phyloP scores from a whole-genome alignment of 1,284 basidiomycete genomes.

The Sanguinoderma infundibulare region DNA sequence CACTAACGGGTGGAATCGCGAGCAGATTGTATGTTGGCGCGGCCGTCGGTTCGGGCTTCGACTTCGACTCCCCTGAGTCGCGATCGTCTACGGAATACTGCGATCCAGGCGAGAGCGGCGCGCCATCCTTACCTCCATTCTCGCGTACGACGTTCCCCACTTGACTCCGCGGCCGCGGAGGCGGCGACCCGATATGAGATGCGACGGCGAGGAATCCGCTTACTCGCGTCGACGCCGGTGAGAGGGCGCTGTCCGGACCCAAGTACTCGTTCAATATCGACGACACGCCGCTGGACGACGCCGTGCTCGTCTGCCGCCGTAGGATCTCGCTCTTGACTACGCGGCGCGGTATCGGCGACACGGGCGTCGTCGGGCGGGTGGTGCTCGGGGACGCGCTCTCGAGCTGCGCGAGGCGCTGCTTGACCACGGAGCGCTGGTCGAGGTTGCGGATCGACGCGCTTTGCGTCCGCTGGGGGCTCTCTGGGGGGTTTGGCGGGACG shows the following conservation, averaged over 20 bases:
- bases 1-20: not conserved
- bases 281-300: slow-evolving; percentile 19
- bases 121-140: not conserved
- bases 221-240: slow-evolving; percentile 25
- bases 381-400: slow-evolving; percentile 28
- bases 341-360: slow-evolving; percentile 15
- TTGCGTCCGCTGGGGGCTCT: slow-evolving; percentile 34
- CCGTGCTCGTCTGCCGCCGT: slow-evolving; percentile 23
- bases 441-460: slow-evolving; percentile 59
- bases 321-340: slow-evolving; percentile 1
- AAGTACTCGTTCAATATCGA: slow-evolving; percentile 32
- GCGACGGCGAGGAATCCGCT: slow-evolving; percentile 26
- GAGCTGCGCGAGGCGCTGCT: slow-evolving; percentile 54
- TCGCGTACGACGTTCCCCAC: not conserved
- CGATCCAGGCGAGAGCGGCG: slow-evolving; percentile 29
- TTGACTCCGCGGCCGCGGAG: not conserved
- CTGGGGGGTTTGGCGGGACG: slow-evolving; percentile 14
- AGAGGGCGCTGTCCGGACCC: slow-evolving; percentile 4
- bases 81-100: slow-evolving; percentile 28
- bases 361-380: slow-evolving; percentile 17
- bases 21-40: not conserved
- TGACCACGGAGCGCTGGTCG: slow-evolving; percentile 54
- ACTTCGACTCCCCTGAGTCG: not conserved
- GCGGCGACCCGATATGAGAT: slow-evolving; percentile 18
- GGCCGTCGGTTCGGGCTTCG: not conserved